phyloP scores from a whole-genome alignment of 306 rosid species.

The Rubus idaeus region DNA sequence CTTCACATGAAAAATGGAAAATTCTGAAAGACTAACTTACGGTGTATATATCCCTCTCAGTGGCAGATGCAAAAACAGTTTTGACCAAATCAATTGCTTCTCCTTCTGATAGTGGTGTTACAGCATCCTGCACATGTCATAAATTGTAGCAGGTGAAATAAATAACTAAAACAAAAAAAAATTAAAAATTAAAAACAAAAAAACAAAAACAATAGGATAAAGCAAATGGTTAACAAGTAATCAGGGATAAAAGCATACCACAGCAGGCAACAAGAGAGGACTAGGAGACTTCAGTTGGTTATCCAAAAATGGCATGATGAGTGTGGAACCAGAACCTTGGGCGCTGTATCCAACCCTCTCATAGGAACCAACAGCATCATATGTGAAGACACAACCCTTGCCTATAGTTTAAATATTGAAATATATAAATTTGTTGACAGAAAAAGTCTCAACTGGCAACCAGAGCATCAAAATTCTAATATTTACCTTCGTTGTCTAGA shows the following conservation, averaged over 20 bases:
- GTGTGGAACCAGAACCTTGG: slow-evolving; percentile 98
- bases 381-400: slow-evolving; percentile 98
- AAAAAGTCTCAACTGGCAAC: slow-evolving; percentile 12
- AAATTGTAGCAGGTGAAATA: slow-evolving; percentile 11
- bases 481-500: slow-evolving; percentile 86
- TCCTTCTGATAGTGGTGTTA: slow-evolving; percentile 81
- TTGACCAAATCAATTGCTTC: slow-evolving; percentile 87
- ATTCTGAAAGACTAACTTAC: slow-evolving; percentile 44
- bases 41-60: slow-evolving; percentile 96
- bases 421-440: slow-evolving; percentile 11
- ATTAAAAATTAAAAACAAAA: neutral
- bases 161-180: neutral
- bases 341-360: slow-evolving; percentile 98
- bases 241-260: slow-evolving; percentile 40
- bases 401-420: slow-evolving; percentile 38
- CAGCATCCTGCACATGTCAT: slow-evolving; percentile 64
- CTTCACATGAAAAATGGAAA: neutral
- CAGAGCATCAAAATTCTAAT: slow-evolving; percentile 15
- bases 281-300: slow-evolving; percentile 93
- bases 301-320: slow-evolving; percentile 83
- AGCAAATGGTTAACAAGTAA: slow-evolving; percentile 19
- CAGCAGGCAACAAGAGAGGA: slow-evolving; percentile 81
- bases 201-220: neutral
- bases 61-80: slow-evolving; percentile 90
- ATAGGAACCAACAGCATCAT: slow-evolving; percentile 99